phyloP scores from a whole-genome alignment of 257 asterid genomes.

The Solanum bulbocastanum region DNA sequence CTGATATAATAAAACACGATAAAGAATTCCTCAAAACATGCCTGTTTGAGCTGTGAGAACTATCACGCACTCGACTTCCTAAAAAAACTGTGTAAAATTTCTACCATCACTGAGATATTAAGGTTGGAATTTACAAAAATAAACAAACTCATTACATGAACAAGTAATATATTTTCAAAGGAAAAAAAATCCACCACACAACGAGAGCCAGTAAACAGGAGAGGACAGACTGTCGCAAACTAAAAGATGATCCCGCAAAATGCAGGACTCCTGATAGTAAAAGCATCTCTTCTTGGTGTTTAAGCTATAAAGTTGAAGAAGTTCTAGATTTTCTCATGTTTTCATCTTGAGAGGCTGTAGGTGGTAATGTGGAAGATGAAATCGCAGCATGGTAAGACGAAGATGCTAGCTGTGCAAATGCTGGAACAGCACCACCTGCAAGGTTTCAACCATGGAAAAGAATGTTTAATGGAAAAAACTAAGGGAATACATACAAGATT shows the following conservation, averaged over 20 bases:
- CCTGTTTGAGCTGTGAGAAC: background rate
- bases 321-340: slow-evolving; percentile 15
- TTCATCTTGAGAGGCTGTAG: slow-evolving; percentile 34
- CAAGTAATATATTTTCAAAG: background rate
- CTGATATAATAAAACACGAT: background rate
- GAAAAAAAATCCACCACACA: background rate
- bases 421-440: slow-evolving; percentile 94
- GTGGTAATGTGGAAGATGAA: slow-evolving; percentile 39
- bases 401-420: slow-evolving; percentile 75
- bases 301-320: slow-evolving; percentile 12
- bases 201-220: background rate
- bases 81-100: background rate
- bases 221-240: no score
- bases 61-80: background rate
- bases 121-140: background rate
- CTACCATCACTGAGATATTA: background rate
- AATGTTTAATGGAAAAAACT: background rate
- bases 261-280: background rate
- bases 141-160: background rate
- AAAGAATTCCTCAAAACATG: background rate
- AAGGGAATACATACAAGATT: background rate
- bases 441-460: slow-evolving; percentile 4
- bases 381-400: slow-evolving; percentile 67
- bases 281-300: background rate
- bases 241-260: background rate